Conservation (phyloP, 495 filamentous ascomycete species). For the Tuber brumale region DNA sequence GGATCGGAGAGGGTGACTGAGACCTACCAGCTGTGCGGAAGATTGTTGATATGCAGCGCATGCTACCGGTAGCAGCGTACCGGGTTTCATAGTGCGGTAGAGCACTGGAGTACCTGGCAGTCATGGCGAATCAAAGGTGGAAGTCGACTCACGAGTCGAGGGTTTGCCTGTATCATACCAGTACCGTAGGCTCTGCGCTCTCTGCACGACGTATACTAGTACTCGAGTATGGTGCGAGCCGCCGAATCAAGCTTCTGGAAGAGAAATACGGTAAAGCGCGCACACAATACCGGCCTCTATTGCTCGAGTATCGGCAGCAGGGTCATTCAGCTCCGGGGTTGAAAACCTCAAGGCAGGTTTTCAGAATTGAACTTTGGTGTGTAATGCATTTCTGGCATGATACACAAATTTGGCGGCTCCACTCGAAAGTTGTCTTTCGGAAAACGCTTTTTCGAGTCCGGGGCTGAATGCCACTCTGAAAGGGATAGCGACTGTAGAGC, state of each 20-base stretch:
- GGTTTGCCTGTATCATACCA: too few species aligned
- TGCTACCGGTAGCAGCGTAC: too few species aligned
- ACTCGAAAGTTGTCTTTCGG: not conserved
- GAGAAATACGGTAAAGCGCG: not conserved
- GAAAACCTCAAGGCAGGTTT: not conserved
- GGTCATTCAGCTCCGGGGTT: not conserved
- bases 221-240: too few species aligned
- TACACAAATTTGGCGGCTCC: not conserved
- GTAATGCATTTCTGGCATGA: not conserved
- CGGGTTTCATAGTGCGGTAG: not conserved
- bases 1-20: not conserved
- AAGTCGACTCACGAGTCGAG: too few species aligned
- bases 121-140: not conserved
- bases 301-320: too few species aligned
- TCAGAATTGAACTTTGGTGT: not conserved
- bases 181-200: too few species aligned
- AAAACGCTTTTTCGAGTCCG: not conserved
- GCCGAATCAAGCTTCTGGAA: not conserved
- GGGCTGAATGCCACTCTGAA: not conserved
- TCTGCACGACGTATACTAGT: too few species aligned
- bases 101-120: not conserved
- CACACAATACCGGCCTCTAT: too few species aligned
- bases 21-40: not conserved
- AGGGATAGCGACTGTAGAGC: not conserved
- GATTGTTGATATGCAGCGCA: too few species aligned